Base-by-base conservation (phyloP, 2,329 filamentous ascomycete species). In the Tympanopsis confertula region DNA sequence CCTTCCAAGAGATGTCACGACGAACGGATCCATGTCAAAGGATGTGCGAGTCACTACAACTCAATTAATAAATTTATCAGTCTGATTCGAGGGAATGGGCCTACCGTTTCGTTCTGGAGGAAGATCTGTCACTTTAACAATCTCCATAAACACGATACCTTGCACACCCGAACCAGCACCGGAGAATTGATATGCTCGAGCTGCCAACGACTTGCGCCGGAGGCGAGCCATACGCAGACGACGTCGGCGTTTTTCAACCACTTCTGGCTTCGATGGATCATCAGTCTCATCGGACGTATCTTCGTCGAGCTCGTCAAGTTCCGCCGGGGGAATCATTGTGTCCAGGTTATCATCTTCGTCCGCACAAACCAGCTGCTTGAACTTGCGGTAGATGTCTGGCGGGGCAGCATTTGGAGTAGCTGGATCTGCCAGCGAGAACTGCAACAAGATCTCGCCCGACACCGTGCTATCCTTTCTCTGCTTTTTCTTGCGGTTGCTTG, bases 1-100 rank as follows among this genome's bases (percentile, higher is more conserved):
- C 63, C 88, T 89, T 44, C 91, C 91, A 14, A 98, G 67, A 1
- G 89, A 95, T 3, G 86, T 88, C 15, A 98, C 87, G 5, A 98
- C 89, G 52, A 98, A 98, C 0, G 91, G 91, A 56, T 98, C 91
- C 87, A 96, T 95, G 55, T 98, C 91, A 55, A 98, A 98, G 35
- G 86, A 88, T 10, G 91, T 96, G 46, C 88, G 80, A 14, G 89
- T 96, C 53, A 95, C 30, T 33, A 7, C 13, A 74, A 79, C 1
- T 70, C 65, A 15, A 70, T 74, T n/a, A 74, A 65, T 17, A 72
- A 78, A 37, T 78, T 53, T 1, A 70, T 68, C 26, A 76, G 55
- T 17, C 71, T 63, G 49, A 74, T 71, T 26, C 71, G 65, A 7
- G 65, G 64, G 41, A 57, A 26, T 26, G 12, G 30, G 7, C 30